Conservation (phyloP, 192 early-diverging fungal species). For the Kappamyces sp. region DNA sequence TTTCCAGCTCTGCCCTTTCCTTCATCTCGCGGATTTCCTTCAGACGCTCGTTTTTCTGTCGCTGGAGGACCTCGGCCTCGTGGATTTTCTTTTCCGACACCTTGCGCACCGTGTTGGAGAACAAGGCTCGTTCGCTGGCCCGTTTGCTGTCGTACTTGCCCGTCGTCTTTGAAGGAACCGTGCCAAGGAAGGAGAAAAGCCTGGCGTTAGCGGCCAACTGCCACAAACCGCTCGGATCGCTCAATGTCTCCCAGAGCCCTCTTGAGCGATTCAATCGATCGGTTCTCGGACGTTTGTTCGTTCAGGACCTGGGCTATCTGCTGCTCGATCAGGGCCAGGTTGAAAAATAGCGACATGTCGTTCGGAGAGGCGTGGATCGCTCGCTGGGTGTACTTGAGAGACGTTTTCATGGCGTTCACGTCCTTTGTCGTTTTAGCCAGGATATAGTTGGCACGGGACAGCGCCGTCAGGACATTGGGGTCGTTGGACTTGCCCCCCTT, state of each 20-base stretch:
- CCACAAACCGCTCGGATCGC: constrained; percentile 18
- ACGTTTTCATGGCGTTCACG: constrained; percentile 28
- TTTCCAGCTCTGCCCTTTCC: not conserved
- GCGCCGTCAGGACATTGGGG: constrained; percentile 23
- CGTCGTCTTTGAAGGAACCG: constrained; percentile 1
- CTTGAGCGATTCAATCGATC: constrained; percentile 46
- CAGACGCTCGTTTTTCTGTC: constrained; percentile 27
- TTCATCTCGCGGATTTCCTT: constrained; percentile 19
- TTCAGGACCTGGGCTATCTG: constrained; percentile 71
- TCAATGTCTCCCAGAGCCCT: constrained; percentile 54
- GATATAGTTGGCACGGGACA: constrained; percentile 41
- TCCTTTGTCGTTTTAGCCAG: constrained; percentile 42
- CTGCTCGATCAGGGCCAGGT: constrained; percentile 80
- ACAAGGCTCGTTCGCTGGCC: constrained; percentile 32
- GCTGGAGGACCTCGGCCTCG: constrained; percentile 36
- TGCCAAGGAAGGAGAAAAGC: not conserved
- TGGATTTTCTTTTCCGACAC: constrained; percentile 42
- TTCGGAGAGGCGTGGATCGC: constrained; percentile 12
- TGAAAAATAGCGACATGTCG: constrained; percentile 36
- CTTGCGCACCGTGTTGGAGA: constrained; percentile 35
- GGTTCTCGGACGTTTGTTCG: constrained; percentile 58
- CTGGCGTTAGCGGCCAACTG: not conserved
- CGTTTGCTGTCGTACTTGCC: constrained; percentile 26
- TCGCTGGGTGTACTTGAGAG: constrained; percentile 34
- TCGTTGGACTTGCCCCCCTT: constrained; percentile 16